Conservation (phyloP, 2,329 filamentous ascomycete species). For the Exophiala dermatitidis region DNA sequence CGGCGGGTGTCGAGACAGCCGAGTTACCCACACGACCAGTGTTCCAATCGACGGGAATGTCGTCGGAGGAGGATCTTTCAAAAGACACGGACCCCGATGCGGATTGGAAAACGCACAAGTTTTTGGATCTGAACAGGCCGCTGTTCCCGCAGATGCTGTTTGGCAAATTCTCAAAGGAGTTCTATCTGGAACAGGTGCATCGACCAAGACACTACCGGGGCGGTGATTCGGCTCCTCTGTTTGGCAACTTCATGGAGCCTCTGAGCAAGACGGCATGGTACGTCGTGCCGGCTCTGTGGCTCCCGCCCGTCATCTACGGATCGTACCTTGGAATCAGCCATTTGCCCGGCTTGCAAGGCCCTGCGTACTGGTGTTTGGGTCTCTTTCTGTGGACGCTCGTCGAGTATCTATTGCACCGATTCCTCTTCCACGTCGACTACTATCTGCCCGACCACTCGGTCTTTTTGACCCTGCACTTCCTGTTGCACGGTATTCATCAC, state of each 20-base stretch:
- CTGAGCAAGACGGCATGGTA: constrained; percentile 93
- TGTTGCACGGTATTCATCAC: constrained; percentile 94
- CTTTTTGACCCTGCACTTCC: constrained; percentile 79
- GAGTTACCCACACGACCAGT: constrained; percentile 31
- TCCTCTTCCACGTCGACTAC: constrained; percentile 88
- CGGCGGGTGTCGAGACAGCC: constrained; percentile 41
- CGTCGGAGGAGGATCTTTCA: constrained; percentile 74
- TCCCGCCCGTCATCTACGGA: constrained; percentile 71
- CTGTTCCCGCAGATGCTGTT: constrained; percentile 82
- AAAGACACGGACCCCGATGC: constrained; percentile 68
- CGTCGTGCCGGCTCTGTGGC: constrained; percentile 75
- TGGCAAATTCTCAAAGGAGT: constrained; percentile 85
- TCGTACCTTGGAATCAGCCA: constrained; percentile 58
- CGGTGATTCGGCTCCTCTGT: constrained; percentile 83
- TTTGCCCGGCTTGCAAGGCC: constrained; percentile 38
- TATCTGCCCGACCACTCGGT: constrained; percentile 86
- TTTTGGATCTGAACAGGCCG: constrained; percentile 79
- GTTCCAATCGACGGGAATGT: constrained; percentile 69
- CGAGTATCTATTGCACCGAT: constrained; percentile 83
- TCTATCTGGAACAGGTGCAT: constrained; percentile 94
- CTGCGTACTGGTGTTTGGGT: constrained; percentile 62
- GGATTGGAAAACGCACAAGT: constrained; percentile 89
- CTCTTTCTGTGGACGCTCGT: constrained; percentile 78
- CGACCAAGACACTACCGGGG: constrained; percentile 93
- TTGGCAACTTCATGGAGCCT: constrained; percentile 98